A percentile compares a stretch with the other conserved stretches of the same genome.
phyloP scores from a whole-genome alignment of 1,284 basidiomycete genomes.

The Xerocomus cyaneibrunnescens region DNA sequence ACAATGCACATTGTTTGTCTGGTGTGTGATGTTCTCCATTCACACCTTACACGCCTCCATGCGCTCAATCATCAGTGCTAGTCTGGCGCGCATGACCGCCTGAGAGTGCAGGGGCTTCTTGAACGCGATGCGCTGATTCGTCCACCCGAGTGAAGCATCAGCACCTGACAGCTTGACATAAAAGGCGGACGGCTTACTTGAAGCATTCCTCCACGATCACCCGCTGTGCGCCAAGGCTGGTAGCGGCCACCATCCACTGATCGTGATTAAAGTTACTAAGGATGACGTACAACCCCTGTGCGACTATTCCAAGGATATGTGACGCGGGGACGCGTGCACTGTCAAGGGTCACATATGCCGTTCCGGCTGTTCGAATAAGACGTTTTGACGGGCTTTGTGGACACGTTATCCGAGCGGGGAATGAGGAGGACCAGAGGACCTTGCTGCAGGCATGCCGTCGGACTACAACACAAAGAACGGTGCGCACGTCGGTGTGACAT shows the following conservation, averaged over 20 bases:
- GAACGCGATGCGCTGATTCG: conserved; percentile 67
- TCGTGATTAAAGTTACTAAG: no score
- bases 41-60: conserved; percentile 68
- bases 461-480: conserved; percentile 28
- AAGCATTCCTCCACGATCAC: conserved; percentile 52
- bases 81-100: conserved; percentile 69
- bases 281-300: not conserved
- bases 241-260: no score
- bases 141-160: no score
- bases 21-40: conserved; percentile 88
- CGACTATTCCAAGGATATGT: no score
- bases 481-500: conserved; percentile 54
- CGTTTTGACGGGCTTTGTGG: no score
- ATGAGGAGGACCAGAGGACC: no score
- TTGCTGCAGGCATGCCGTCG: no score
- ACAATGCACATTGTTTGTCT: conserved; percentile 43
- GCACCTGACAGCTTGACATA: no score
- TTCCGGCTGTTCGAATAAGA: no score
- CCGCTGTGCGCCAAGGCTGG: conserved; percentile 50
- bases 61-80: conserved; percentile 72
- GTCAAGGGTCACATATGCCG: no score
- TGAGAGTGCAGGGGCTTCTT: conserved; percentile 71
- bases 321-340: no score
- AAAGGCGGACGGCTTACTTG: conserved; percentile 64
- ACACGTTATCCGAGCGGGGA: no score